Evolutionary conservation across 2,329 filamentous ascomycete genomes (phyloP), one percentile per base, ranked within the genome.

Genomic region (Pestalotiopsis sp.): DNA sequence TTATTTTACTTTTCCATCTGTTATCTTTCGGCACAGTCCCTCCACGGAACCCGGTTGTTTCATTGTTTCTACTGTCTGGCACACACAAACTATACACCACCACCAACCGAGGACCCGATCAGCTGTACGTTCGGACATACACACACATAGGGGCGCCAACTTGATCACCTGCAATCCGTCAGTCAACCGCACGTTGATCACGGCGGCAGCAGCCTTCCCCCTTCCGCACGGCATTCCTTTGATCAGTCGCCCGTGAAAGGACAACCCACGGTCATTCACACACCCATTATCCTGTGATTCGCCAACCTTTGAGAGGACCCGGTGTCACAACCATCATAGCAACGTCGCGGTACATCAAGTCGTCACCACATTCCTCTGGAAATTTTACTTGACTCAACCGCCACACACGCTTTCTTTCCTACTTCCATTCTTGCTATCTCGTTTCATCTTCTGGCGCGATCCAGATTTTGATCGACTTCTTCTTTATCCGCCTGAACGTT

Each of bases 41-140:
- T 73, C 68, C 73, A 49, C 45, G 74, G 73, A 78, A 78, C 77
- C 77, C 76, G 77, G 77, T 75, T 70, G 77, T 79, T 78, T 78
- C 76, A 76, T 70, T 71, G 69, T 74, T 77, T 74, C 59, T 76
- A 31, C 38, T 60, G 68, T 77, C 73, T 72, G 72, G 68, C 70
- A 73, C 70, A 68, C 36, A 66, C 27, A 56, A 66, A 27, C 25
- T 45, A 38, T 36, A 45, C 14, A 66, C 25, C 31, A 57, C 41
- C 20, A n/a, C 25, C 63, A 66, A 59, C 45, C 45, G 41, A 25
- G 52, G 49, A 59, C 52, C 56, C 36, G 65, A 66, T 66, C 65
- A 66, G 65, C 65, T 66, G 65, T 38, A 66, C 38, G 49, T 66
- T 60, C 60, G 65, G 65, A 60, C 65, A 60, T 59, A 27, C 5